Conservation (phyloP, 2,329 filamentous ascomycete species). For the Aulographum hederae region DNA sequence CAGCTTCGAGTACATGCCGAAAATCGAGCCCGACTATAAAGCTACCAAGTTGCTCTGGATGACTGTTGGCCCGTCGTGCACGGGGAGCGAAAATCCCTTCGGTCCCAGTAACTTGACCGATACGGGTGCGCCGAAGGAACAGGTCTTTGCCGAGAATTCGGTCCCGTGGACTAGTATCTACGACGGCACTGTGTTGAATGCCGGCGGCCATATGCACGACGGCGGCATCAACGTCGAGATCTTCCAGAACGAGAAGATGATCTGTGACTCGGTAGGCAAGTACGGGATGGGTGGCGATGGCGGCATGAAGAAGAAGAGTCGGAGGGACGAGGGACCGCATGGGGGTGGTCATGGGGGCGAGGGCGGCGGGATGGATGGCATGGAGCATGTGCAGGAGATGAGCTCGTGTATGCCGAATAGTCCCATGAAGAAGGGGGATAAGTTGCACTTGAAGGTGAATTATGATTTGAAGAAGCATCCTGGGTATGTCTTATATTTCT, state of each 20-base stretch:
- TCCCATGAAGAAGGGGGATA: too few species aligned
- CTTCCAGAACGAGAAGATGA: constrained; percentile 1
- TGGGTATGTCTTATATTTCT: too few species aligned
- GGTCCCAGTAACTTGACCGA: neutral
- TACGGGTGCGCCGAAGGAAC: neutral
- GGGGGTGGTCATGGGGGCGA: too few species aligned
- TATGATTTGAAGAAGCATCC: too few species aligned
- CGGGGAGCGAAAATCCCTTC: constrained; percentile 1
- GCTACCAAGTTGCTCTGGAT: constrained; percentile 1
- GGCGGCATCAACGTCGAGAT: too few species aligned
- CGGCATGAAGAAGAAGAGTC: too few species aligned
- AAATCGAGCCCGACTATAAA: constrained; percentile 1
- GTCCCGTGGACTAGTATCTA: neutral
- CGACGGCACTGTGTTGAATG: neutral
- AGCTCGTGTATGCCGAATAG: too few species aligned
- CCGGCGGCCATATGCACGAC: constrained; percentile 3
- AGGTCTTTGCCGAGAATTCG: constrained; percentile 1
- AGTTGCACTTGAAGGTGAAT: too few species aligned
- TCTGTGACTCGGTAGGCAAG: neutral
- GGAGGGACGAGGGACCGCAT: too few species aligned
- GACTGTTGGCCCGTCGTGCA: constrained; percentile 1
- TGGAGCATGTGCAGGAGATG: too few species aligned
- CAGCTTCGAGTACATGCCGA: constrained; percentile 1
- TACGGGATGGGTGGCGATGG: too few species aligned
- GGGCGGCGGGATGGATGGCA: too few species aligned